Evolutionary conservation across 164 flowering plant species (phyloP), one percentile per base, ranked within the genome.

Genomic region (Taxillus chinensis): DNA sequence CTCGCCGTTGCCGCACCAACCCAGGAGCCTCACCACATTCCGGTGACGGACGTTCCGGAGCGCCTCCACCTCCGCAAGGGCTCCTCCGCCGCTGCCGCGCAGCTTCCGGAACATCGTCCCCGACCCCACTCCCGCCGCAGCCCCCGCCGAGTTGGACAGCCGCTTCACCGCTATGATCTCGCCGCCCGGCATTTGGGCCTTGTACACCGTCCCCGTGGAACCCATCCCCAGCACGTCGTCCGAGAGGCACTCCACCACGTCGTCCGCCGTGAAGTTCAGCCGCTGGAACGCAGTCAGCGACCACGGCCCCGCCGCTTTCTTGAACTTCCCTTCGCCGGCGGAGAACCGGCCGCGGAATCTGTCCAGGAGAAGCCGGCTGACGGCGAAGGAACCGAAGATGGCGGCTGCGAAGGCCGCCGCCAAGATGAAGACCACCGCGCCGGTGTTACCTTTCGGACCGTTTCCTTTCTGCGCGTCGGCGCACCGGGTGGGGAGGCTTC

Each of bases 101-200:
- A 8, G 9, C 46, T 9, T 43, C 8, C 10, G 46, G 10, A 6
- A 9, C 2, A 6, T 6, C 8, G 8, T 43, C 1, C 10, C 10
- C 7, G 7, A 9, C 7, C 10, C 10, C 46, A 9, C 46, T 27
- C 27, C 27, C 10, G 46, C 46, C 8, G 46, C 2, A 81, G 66
- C 64, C 85, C 41, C 61, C 80, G 73, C 68, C 87, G 39, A 5
- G 41, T 75, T 67, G 45, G 74, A 68, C 60, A 93, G 73, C 74
- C 85, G 84, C 76, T 93, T 93, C 55, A 93, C 93, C 12, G 99
- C 99, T 71, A 93, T 85, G 80, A 80, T 78, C 75, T 93, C 97
- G 37, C 99, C 99, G 56, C 86, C 75, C 46, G 96, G 91, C 95
- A 93, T 86, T 63, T 89, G 92, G 0, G 96, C 97, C 57, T 71